Base-by-base conservation (phyloP, 108 stramenopile genomes). In the Cyclotella distinguenda region DNA sequence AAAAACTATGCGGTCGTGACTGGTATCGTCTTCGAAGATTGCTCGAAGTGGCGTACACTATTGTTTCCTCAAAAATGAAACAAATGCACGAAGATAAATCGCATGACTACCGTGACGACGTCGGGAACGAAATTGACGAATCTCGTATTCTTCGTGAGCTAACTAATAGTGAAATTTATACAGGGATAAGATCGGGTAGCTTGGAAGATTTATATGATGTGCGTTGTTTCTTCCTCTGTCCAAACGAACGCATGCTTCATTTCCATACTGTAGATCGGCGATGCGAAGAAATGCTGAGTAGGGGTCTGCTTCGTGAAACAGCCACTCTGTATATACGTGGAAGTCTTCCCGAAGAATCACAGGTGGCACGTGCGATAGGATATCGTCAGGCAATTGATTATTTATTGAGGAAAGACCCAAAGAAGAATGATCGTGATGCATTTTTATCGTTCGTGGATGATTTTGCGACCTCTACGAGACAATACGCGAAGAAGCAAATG, bases 301-400 rank as follows among this genome's bases (percentile, higher is more conserved):
- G 66, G n/a, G 96, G 97, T 12, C 77, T 97, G 6, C 49, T 97
- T 30, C 64, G 70, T 28, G 97, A 98, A 66, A 90, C 87, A 6
- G 66, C 89, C 19, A 64, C 79, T 66, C 66, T 97, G n/a, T 65
- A 61, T 15, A 12, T 86, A 8, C 51, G 64, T 19, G 94, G 93
- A 21, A 31, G 51, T 26, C 63, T 98, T 19, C 82, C 83, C 30
- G 90, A 89, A 26, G 90, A 86, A 66, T 89, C 92, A 0, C 73
- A 84, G 34, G 68, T 82, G 10, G 78, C 86, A 13, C 77, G 88
- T 40, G 94, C 96, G 0, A 98, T 98, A 49, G 96, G 97, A 18
- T 98, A 98, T 76, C 90, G 97, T n/a, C 96, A 97, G 68, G 73
- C 87, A 10, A 72, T 97, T 66, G 89, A 88, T 11, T 98, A 97